A percentile compares a stretch with the other conserved stretches of the same genome.
Conservation (phyloP, 306 rosid genomes). For the Citrullus mucosospermus region DNA sequence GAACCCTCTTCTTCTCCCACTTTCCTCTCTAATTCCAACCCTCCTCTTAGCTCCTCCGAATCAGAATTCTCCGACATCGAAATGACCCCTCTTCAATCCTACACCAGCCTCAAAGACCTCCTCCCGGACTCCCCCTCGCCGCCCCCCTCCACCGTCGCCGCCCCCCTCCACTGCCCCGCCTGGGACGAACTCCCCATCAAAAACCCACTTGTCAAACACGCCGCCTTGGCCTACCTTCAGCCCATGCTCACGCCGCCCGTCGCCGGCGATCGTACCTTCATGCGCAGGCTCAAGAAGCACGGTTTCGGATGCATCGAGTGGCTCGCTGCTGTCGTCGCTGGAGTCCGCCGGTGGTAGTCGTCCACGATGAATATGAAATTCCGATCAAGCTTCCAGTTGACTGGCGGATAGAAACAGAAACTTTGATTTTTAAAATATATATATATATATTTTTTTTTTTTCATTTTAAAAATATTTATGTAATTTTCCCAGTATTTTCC, state of each 20-base stretch:
- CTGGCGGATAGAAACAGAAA: background rate
- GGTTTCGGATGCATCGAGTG: slow-evolving; percentile 27
- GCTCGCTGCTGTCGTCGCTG: slow-evolving; percentile 14
- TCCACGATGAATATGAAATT: background rate
- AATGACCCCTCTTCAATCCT: slow-evolving; percentile 17
- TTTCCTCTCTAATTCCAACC: slow-evolving; percentile 12
- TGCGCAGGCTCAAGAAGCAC: slow-evolving; percentile 10
- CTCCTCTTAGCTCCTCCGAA: slow-evolving; percentile 5
- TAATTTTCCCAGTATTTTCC: background rate
- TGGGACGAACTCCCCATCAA: slow-evolving; percentile 47
- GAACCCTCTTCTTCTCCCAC: slow-evolving; percentile 4
- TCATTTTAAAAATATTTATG: background rate
- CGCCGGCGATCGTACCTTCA: background rate
- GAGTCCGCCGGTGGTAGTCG: background rate
- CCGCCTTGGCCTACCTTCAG: slow-evolving; percentile 57
- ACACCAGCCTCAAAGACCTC: slow-evolving; percentile 51
- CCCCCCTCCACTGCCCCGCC: slow-evolving; percentile 9
- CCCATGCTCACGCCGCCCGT: slow-evolving; percentile 29
- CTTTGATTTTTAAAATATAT: background rate
- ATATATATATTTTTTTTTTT: background rate
- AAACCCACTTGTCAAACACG: slow-evolving; percentile 57
- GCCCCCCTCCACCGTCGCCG: slow-evolving; percentile 1
- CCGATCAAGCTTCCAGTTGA: background rate
- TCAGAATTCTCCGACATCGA: slow-evolving; percentile 17
- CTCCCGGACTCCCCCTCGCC: slow-evolving; percentile 13